These are phyloP conservation scores for Lichenothelia convexa DNA, from an alignment of 495 filamentous ascomycete genomes.

Conservation along the genomic window DNA sequence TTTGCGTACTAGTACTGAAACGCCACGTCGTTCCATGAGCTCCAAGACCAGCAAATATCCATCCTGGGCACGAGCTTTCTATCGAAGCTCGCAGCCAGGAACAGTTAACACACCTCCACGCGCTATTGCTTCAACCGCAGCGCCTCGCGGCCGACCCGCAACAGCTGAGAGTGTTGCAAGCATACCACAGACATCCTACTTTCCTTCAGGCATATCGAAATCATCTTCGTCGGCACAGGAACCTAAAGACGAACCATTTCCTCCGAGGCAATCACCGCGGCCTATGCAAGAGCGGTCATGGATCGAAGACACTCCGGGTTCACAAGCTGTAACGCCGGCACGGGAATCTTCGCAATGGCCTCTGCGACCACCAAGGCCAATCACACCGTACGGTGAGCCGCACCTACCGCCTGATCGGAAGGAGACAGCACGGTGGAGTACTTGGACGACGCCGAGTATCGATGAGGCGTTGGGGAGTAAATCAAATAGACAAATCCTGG, in stretches of 20 bases:
- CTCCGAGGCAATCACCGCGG: neutral
- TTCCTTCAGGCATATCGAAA: no score
- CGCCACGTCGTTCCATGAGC: no score
- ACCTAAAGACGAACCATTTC: slow-evolving; percentile 9
- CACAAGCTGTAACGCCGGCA: neutral
- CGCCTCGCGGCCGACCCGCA: no score
- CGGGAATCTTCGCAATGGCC: neutral
- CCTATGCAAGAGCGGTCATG: neutral
- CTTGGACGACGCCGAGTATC: slow-evolving; percentile 11
- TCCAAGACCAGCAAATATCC: no score
- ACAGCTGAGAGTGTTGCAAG: no score
- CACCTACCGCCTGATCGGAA: neutral
- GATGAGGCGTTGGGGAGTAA: slow-evolving; percentile 1
- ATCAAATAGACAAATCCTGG: slow-evolving; percentile 58
- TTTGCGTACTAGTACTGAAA: no score
- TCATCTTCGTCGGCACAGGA: no score
- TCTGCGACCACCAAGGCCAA: slow-evolving; percentile 1
- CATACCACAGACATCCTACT: no score
- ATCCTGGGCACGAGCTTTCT: no score
- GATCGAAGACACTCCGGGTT: neutral
- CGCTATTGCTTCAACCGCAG: no score
- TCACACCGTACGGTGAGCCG: neutral
- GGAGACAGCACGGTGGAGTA: neutral
- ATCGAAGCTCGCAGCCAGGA: no score
- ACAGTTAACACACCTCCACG: no score